These are phyloP conservation scores for Globisporangium viniferum DNA, from an alignment of 352 stramenopile genomes.

Conservation along the genomic window DNA sequence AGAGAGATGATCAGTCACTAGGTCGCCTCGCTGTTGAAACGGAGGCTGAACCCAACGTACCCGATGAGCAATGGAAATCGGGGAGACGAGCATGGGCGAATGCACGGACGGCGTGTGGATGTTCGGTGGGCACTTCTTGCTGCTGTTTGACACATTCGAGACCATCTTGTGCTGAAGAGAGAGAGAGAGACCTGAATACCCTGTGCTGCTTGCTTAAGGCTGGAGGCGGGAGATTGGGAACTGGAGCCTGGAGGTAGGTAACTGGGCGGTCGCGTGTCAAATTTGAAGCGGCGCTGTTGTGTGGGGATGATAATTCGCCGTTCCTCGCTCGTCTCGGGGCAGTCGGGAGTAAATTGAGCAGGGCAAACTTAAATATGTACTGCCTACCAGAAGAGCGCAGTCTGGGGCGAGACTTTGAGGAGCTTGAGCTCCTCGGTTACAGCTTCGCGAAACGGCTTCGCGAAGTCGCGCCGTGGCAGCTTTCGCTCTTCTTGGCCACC, in stretches of 20 bases:
- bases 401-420: neutral
- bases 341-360: constrained; percentile 7
- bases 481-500: neutral
- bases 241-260: neutral
- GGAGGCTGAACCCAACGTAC: constrained; percentile 9
- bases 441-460: neutral
- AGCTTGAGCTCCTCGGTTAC: neutral
- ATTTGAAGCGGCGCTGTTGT: neutral
- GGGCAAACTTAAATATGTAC: constrained; percentile 8
- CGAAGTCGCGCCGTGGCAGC: neutral
- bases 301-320: neutral
- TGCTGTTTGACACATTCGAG: neutral
- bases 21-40: neutral
- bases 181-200: neutral
- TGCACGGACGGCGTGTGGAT: constrained; percentile 23
- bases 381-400: neutral
- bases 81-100: constrained; percentile 28
- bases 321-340: neutral
- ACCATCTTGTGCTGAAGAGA: constrained; percentile 14
- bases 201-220: neutral
- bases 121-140: constrained; percentile 29
- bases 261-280: neutral
- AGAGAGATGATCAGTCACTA: neutral
- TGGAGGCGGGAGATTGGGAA: neutral
- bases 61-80: constrained; percentile 30